phyloP scores from a whole-genome alignment of 2,329 filamentous ascomycete species.

The Fusarium armeniacum region DNA sequence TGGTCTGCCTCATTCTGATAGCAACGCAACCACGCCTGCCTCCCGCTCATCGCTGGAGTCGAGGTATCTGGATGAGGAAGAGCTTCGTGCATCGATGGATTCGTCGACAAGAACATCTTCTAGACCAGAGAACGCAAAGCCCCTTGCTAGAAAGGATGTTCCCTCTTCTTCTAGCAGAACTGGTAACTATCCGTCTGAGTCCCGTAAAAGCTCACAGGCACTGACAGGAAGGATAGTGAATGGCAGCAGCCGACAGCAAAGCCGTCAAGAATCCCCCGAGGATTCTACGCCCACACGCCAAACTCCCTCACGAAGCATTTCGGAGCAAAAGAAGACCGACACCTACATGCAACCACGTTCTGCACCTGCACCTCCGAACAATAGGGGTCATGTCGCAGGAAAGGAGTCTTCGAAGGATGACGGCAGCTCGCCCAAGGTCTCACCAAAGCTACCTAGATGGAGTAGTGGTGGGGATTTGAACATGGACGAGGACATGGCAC shows the following conservation, averaged over 20 bases:
- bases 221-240: constrained; percentile 47
- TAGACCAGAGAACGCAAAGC: constrained; percentile 60
- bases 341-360: constrained; percentile 71
- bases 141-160: constrained; percentile 76
- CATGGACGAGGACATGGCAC: constrained; percentile 95
- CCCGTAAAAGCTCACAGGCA: not conserved
- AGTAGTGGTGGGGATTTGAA: constrained; percentile 89
- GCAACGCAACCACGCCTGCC: constrained; percentile 53
- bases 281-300: constrained; percentile 43
- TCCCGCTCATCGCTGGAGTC: constrained; percentile 72
- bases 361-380: constrained; percentile 66
- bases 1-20: constrained; percentile 53
- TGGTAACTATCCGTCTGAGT: constrained; percentile 55
- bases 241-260: constrained; percentile 46
- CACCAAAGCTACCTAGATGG: constrained; percentile 78
- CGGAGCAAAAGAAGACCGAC: constrained; percentile 56
- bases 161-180: constrained; percentile 58
- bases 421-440: constrained; percentile 63
- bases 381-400: constrained; percentile 53
- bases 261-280: constrained; percentile 45
- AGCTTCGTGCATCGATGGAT: constrained; percentile 60
- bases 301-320: constrained; percentile 40
- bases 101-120: constrained; percentile 58
- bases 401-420: constrained; percentile 65
- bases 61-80: constrained; percentile 68